phyloP scores from a whole-genome alignment of 176 grass and related monocot species.

The Phoenix dactylifera region DNA sequence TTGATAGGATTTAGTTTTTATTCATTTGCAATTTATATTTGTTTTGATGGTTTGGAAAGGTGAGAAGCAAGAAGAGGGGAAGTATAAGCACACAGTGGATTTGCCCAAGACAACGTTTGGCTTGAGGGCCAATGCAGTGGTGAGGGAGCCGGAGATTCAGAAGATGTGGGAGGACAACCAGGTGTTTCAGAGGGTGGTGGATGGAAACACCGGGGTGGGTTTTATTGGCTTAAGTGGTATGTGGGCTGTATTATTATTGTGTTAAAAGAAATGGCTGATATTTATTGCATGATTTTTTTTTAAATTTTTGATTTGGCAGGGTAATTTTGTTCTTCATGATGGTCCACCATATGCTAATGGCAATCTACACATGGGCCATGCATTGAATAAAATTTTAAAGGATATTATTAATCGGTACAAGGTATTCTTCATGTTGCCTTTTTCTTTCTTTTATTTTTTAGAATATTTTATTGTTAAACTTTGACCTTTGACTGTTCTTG shows the following conservation, averaged over 20 bases:
- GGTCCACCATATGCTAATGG: conserved; percentile 97
- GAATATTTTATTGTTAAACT: too few species aligned
- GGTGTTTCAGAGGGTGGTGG: conserved; percentile 76
- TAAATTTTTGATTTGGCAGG: conserved; percentile 33
- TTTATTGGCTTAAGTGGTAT: background rate
- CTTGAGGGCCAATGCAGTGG: conserved; percentile 74
- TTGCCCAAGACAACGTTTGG: conserved; percentile 82
- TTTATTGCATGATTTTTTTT: background rate
- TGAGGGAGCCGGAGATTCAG: conserved; percentile 84
- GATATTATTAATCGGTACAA: conserved; percentile 99
- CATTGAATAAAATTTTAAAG: conserved; percentile 92
- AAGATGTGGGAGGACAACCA: conserved; percentile 94
- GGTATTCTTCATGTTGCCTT: conserved; percentile 23
- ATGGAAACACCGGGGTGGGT: conserved; percentile 85
- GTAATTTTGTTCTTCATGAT: conserved; percentile 83
- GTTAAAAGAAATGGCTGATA: conserved; percentile 1
- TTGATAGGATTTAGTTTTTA: background rate
- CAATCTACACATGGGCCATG: conserved; percentile 93
- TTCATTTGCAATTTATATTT: conserved; percentile 1
- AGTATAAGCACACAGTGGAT: conserved; percentile 88
- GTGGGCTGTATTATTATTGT: too few species aligned
- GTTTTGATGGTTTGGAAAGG: conserved; percentile 32
- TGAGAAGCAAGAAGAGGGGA: conserved; percentile 68
- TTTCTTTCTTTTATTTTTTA: conserved; percentile 13
- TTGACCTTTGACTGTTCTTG: too few species aligned